phyloP scores from a whole-genome alignment of 1,139 yeast species.

The Entelexis paramagnoliae region DNA sequence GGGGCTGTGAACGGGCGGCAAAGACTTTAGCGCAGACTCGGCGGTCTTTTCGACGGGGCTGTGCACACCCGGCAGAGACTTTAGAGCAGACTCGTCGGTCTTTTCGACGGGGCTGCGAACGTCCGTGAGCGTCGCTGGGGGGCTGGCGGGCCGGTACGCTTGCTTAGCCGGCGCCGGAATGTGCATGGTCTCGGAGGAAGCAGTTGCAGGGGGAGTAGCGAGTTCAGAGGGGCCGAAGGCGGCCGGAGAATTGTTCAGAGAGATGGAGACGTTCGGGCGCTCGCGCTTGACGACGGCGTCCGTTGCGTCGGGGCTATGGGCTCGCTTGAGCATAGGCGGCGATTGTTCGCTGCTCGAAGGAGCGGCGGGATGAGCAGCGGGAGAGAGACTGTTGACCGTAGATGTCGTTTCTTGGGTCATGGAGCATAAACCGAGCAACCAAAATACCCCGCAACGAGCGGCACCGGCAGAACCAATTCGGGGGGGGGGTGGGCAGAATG shows the following conservation, averaged over 20 bases:
- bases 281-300: neutral
- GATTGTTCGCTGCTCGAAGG: neutral
- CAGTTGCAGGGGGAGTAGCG: neutral
- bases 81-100: neutral
- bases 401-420: neutral
- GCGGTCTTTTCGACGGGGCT: neutral
- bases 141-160: neutral
- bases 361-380: neutral
- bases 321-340: neutral
- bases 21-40: neutral
- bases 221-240: neutral
- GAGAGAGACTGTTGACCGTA: neutral
- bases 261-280: neutral
- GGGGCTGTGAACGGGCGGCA: neutral
- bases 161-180: neutral
- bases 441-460: neutral
- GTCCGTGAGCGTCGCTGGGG: neutral
- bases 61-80: neutral
- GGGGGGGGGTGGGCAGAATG: neutral
- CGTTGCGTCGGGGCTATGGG: neutral
- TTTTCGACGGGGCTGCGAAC: neutral
- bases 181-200: neutral
- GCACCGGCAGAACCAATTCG: neutral
- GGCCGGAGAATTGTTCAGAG: neutral
- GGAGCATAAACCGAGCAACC: neutral